A percentile compares a stretch with the other conserved stretches of the same genome.
phyloP scores from a whole-genome alignment of 2,329 filamentous ascomycete genomes.

The Ascochyta fabae region DNA sequence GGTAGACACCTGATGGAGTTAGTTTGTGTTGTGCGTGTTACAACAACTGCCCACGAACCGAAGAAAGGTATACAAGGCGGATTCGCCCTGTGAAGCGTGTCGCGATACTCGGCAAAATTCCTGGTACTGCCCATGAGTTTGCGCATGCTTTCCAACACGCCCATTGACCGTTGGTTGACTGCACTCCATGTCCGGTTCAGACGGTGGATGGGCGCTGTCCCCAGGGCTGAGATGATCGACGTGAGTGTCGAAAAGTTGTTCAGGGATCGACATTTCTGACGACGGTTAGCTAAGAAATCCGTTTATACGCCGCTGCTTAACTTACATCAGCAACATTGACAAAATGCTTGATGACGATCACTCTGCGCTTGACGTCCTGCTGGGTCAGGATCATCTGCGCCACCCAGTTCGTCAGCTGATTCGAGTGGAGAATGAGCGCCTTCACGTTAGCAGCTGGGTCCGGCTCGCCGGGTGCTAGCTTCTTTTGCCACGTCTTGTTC shows the following conservation, averaged over 20 bases:
- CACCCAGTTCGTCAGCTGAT: conserved; percentile 99
- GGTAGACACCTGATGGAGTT: conserved; percentile 75
- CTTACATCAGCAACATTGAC: conserved; percentile 92
- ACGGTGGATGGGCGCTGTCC: conserved; percentile 92
- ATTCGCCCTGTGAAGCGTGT: conserved; percentile 88
- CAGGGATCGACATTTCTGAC: conserved; percentile 84
- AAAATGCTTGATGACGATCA: conserved; percentile 98
- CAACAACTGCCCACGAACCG: conserved; percentile 62
- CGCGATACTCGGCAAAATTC: conserved; percentile 97
- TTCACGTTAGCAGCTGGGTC: conserved; percentile 95
- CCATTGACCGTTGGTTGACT: conserved; percentile 83
- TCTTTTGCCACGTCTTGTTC: conserved; percentile 99
- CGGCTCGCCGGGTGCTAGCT: conserved; percentile 78
- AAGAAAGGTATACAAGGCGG: conserved; percentile 99
- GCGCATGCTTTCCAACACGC: conserved; percentile 86
- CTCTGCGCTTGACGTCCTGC: conserved; percentile 91
- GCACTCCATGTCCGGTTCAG: conserved; percentile 93
- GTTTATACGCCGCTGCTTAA: conserved; percentile 28
- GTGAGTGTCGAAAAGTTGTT: conserved; percentile 99
- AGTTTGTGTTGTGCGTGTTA: conserved; percentile 16
- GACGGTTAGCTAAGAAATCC: conserved; percentile 29
- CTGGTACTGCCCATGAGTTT: conserved; percentile 95
- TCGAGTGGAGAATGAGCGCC: conserved; percentile 94
- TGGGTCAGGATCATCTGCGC: conserved; percentile 98
- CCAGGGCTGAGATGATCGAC: conserved; percentile 94